phyloP scores from a whole-genome alignment of 305 asterid species.

The Plantago rigida region DNA sequence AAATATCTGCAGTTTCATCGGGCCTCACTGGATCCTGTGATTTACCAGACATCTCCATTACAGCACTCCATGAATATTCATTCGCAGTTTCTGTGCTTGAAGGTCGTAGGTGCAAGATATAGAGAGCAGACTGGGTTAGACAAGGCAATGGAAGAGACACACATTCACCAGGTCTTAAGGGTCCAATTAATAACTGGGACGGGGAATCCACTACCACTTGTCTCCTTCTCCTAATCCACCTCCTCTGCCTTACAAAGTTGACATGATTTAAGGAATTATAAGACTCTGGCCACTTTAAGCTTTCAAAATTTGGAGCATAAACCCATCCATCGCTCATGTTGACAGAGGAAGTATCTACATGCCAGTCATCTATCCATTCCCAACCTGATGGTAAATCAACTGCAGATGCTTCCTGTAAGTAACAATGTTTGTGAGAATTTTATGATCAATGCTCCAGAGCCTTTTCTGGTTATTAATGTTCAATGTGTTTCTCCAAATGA shows the following conservation, averaged over 20 bases:
- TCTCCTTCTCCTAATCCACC: slow-evolving; percentile 75
- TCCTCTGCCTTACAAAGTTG: slow-evolving; percentile 73
- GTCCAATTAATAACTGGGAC: slow-evolving; percentile 51
- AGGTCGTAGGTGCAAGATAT: slow-evolving; percentile 65
- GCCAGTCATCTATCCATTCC: slow-evolving; percentile 90
- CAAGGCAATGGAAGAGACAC: slow-evolving; percentile 69
- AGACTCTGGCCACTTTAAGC: slow-evolving; percentile 80
- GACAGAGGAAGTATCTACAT: slow-evolving; percentile 52
- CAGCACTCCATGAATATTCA: slow-evolving; percentile 74
- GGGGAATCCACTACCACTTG: slow-evolving; percentile 32
- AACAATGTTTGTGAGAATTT: slow-evolving; percentile 9
- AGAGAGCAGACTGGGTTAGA: slow-evolving; percentile 45
- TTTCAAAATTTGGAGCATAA: slow-evolving; percentile 66
- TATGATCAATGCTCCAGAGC: slow-evolving; percentile 17
- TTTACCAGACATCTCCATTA: slow-evolving; percentile 41
- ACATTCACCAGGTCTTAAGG: slow-evolving; percentile 68
- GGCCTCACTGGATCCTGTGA: slow-evolving; percentile 42
- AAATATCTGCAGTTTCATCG: slow-evolving; percentile 46
- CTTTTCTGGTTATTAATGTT: too few relatives aligned
- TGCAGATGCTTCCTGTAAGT: slow-evolving; percentile 50
- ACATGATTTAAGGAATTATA: slow-evolving; percentile 42
- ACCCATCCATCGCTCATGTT: slow-evolving; percentile 83
- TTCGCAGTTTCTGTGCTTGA: slow-evolving; percentile 36
- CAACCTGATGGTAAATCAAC: slow-evolving; percentile 63
- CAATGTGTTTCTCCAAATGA: background rate